Evolutionary conservation across 2,329 filamentous ascomycete genomes (phyloP).

Genomic region (Cordyceps tenuipes): DNA sequence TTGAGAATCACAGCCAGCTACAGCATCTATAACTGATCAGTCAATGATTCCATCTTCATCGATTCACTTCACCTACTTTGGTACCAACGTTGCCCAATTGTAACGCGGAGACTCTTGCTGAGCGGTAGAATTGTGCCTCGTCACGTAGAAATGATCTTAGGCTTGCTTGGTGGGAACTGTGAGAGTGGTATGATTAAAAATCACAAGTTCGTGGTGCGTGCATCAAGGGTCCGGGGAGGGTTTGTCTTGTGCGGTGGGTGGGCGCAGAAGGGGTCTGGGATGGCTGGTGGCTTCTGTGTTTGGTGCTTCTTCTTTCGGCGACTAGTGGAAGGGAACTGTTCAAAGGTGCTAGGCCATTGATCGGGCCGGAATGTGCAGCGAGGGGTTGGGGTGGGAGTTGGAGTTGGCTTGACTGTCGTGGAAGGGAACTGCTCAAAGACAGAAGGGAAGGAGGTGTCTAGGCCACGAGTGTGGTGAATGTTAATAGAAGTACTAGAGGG

Average conservation of each 20-base stretch:
- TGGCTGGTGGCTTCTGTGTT: not conserved
- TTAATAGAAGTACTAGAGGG: not conserved
- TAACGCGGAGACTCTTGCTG: too few species aligned
- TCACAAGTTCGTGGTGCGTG: too few species aligned
- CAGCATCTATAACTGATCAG: too few species aligned
- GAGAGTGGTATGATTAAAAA: not conserved
- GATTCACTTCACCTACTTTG: too few species aligned
- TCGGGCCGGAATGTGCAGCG: not conserved
- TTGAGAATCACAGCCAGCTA: too few species aligned
- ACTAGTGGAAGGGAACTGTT: not conserved
- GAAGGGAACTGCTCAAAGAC: not conserved
- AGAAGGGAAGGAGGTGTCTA: not conserved
- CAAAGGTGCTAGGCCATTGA: not conserved
- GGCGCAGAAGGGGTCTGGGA: not conserved
- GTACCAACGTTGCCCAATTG: too few species aligned
- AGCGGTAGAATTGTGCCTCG: too few species aligned
- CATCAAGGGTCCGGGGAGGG: not conserved
- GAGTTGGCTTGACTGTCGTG: not conserved
- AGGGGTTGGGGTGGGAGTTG: not conserved
- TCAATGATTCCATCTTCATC: too few species aligned
- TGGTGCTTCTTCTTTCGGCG: not conserved
- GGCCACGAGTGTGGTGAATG: not conserved
- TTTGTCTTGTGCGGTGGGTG: not conserved
- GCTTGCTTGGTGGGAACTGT: not conserved
- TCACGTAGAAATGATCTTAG: too few species aligned